phyloP scores from a whole-genome alignment of 805 yeast genomes.

The Nakazawaea peltata region DNA sequence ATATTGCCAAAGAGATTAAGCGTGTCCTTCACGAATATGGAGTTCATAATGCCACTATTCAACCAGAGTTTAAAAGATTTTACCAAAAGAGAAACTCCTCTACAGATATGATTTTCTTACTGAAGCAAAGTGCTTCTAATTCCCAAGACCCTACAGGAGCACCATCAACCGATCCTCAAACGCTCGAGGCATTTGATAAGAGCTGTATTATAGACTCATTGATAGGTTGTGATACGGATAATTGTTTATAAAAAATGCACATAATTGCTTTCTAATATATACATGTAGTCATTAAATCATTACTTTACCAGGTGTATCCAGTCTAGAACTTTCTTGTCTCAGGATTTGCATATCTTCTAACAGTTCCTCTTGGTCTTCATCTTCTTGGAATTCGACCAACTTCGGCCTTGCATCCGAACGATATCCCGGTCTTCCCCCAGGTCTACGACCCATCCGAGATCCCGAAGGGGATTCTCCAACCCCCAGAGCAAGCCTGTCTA shows the following conservation, averaged over 20 bases:
- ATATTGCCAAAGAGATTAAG: constrained; percentile 70
- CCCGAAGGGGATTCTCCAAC: too few relatives aligned
- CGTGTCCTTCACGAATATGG: constrained; percentile 76
- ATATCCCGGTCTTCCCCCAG: too few relatives aligned
- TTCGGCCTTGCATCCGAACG: too few relatives aligned
- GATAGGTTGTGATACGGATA: constrained; percentile 39
- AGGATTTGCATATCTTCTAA: too few relatives aligned
- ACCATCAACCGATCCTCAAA: not conserved
- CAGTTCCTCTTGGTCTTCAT: not conserved
- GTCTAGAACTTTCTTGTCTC: too few relatives aligned
- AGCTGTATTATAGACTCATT: constrained; percentile 45
- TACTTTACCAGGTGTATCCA: too few relatives aligned
- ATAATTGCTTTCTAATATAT: too few relatives aligned
- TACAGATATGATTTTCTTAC: constrained; percentile 13
- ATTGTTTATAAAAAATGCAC: constrained; percentile 24
- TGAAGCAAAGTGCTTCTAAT: constrained; percentile 22
- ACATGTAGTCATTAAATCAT: too few relatives aligned
- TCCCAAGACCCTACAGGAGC: constrained; percentile 9
- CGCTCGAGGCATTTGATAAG: too few relatives aligned
- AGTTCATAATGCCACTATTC: constrained; percentile 90
- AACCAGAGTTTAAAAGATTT: constrained; percentile 70
- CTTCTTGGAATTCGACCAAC: not conserved
- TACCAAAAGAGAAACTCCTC: constrained; percentile 22
- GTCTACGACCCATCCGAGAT: too few relatives aligned
- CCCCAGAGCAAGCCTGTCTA: too few relatives aligned